A percentile compares a stretch with the other conserved stretches of the same genome.
Conservation (phyloP, 1,139 yeast genomes). For the Debaryomyces fabryi region DNA sequence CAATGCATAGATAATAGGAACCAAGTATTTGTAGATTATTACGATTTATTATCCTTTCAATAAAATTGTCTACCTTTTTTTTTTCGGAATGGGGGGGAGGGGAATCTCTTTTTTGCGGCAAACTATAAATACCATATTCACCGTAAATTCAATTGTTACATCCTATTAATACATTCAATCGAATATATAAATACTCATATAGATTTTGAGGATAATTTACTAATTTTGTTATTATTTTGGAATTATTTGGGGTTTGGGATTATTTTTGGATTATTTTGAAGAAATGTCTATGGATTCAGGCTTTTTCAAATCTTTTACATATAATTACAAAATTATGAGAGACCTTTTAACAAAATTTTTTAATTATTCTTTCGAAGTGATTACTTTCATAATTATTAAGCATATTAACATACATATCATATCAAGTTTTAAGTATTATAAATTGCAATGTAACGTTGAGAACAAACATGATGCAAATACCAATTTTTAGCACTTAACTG, state of each 20-base stretch:
- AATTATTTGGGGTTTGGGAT: neutral
- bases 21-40: neutral
- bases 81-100: no score
- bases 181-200: neutral
- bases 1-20: slow-evolving; percentile 3
- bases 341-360: neutral
- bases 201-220: neutral
- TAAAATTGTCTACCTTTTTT: no score
- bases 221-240: neutral
- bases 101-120: neutral
- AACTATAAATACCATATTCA: neutral
- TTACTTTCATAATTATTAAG: neutral
- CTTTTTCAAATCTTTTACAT: neutral
- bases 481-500: no score
- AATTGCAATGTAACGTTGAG: neutral
- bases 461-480: no score
- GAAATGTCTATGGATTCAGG: neutral
- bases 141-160: neutral
- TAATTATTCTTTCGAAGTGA: neutral
- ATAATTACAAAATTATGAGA: neutral
- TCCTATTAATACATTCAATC: neutral
- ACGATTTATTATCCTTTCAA: neutral
- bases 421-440: neutral
- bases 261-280: neutral
- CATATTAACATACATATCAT: neutral